Percentiles rank a stretch among this genome's conserved stretches.
Evolutionary conservation across 257 asterid species (phyloP).

Genomic region (Gentiana straminea): DNA sequence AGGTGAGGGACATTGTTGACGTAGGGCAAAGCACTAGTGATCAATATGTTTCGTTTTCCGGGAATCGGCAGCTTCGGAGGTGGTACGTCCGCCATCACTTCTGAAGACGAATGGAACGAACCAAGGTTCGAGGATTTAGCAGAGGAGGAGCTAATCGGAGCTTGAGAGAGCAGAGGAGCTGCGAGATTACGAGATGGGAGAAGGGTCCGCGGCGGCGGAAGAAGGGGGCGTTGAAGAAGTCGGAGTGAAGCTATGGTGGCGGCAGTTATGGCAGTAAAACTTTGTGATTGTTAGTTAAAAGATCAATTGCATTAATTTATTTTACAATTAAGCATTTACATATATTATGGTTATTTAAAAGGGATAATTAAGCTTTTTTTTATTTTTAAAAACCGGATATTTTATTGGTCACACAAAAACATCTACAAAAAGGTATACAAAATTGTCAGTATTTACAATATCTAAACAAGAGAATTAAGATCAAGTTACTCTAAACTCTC

Average conservation of each 20-base stretch:
- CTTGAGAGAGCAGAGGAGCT: neutral
- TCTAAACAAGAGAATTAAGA: no score
- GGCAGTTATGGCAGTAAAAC: no score
- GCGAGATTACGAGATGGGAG: neutral
- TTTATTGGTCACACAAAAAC: no score
- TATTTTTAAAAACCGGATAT: no score
- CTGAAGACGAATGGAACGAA: neutral
- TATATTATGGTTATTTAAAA: no score
- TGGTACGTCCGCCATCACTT: slow-evolving; percentile 28
- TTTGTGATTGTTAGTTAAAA: no score
- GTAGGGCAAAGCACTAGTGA: slow-evolving; percentile 91
- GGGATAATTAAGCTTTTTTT: no score
- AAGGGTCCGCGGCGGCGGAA: neutral
- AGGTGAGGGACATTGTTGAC: slow-evolving; percentile 96
- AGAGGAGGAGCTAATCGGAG: neutral
- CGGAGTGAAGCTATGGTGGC: slow-evolving; percentile 3
- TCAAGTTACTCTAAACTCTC: no score
- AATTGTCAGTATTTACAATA: no score
- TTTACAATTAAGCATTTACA: no score
- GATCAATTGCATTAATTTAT: no score
- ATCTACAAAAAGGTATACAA: no score
- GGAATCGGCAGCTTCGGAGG: slow-evolving; percentile 55
- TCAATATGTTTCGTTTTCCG: slow-evolving; percentile 70
- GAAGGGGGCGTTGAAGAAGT: neutral
- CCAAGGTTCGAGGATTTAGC: neutral